Evolutionary conservation across 169 alveolate species (phyloP).

Genomic region (Cardiosporidium cionae): DNA sequence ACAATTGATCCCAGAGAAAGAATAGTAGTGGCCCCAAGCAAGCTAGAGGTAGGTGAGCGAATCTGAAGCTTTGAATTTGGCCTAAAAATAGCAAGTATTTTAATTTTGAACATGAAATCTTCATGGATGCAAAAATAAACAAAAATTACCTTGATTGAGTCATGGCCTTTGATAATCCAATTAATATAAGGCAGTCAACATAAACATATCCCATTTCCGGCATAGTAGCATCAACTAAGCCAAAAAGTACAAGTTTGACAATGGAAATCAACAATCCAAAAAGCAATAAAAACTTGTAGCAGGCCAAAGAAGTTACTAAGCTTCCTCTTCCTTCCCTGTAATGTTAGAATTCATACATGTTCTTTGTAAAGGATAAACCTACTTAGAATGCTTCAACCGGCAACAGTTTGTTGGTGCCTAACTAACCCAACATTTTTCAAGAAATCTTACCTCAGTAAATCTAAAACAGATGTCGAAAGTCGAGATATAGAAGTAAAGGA

Average conservation of each 20-base stretch:
- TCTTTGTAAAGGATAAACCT: too few species aligned
- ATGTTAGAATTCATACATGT: background rate
- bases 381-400: too few species aligned
- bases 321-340: slow-evolving; percentile 76
- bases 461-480: background rate
- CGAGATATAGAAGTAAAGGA: slow-evolving; percentile 62
- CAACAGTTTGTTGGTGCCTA: too few species aligned
- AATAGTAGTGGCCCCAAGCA: slow-evolving; percentile 67
- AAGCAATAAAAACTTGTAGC: slow-evolving; percentile 76
- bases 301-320: slow-evolving; percentile 75
- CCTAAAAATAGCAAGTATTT: slow-evolving; percentile 15
- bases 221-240: slow-evolving; percentile 60
- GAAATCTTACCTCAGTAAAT: background rate
- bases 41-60: slow-evolving; percentile 72
- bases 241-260: slow-evolving; percentile 61
- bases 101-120: background rate
- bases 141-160: slow-evolving; percentile 44
- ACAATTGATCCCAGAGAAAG: slow-evolving; percentile 57
- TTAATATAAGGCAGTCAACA: slow-evolving; percentile 54
- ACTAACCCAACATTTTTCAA: background rate
- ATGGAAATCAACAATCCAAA: slow-evolving; percentile 74
- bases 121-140: too few species aligned
- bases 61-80: slow-evolving; percentile 58
- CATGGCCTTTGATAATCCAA: slow-evolving; percentile 61
- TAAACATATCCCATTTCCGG: slow-evolving; percentile 71